These are phyloP conservation scores for Arthrobotrys musiformis DNA, from an alignment of 2,329 filamentous ascomycete genomes.

Conservation along the genomic window DNA sequence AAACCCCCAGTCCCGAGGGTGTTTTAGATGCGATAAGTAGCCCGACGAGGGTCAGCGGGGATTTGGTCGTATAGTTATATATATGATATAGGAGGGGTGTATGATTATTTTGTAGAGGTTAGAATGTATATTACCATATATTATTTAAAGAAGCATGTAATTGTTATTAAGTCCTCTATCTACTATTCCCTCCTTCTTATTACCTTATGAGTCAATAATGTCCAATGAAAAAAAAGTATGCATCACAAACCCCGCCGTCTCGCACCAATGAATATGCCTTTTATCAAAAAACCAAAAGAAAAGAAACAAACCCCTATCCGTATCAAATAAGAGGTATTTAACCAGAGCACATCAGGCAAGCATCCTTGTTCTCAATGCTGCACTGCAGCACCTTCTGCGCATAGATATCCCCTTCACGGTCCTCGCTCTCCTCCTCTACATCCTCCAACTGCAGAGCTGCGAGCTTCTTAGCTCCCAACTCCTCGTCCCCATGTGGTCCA, in stretches of 20 bases:
- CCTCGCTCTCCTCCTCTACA: constrained; percentile 74
- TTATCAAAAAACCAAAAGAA: not conserved
- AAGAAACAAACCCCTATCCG: too few species aligned
- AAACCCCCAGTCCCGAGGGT: constrained; percentile 82
- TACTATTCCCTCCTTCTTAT: not conserved
- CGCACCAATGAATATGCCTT: not conserved
- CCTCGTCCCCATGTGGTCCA: constrained; percentile 72
- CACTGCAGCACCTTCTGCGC: constrained; percentile 90
- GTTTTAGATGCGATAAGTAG: constrained; percentile 74
- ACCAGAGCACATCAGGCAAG: constrained; percentile 97
- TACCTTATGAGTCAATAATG: not conserved
- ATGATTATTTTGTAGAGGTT: not conserved
- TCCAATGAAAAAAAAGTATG: not conserved
- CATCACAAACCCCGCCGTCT: not conserved
- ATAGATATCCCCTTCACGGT: constrained; percentile 91
- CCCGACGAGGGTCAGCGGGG: not conserved
- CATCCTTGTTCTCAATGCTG: constrained; percentile 97
- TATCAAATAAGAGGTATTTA: constrained; percentile 67
- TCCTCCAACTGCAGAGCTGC: constrained; percentile 74
- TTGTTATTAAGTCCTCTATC: not conserved
- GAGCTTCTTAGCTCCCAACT: constrained; percentile 65
- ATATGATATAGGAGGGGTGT: not conserved
- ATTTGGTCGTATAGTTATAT: constrained; percentile 8
- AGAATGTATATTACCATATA: too few species aligned
- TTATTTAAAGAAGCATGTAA: not conserved